A percentile compares a stretch with the other conserved stretches of the same genome.
Conservation (phyloP, 768 basidiomycete genomes). For the Boletus subcaerulescens region DNA sequence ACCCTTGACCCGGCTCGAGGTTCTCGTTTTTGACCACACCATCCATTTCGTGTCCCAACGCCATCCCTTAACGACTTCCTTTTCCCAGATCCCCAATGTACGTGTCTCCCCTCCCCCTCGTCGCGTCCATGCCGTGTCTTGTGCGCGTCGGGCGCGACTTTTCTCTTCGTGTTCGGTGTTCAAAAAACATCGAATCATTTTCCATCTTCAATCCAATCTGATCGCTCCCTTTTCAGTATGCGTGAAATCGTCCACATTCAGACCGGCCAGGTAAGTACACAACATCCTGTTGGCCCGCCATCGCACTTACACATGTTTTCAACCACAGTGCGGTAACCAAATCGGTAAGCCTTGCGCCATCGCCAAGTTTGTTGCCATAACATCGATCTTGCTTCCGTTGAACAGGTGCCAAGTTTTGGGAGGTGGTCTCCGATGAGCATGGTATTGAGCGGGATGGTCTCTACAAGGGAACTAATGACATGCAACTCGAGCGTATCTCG, state of each 20-base stretch:
- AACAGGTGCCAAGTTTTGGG: slow-evolving; percentile 93
- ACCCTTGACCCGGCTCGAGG: slow-evolving; percentile 36
- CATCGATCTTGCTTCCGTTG: slow-evolving; percentile 17
- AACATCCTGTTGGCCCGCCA: not conserved
- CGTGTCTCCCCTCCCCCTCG: slow-evolving; percentile 22
- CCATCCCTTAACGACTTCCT: slow-evolving; percentile 30
- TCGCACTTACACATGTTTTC: slow-evolving; percentile 30
- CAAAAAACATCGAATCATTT: slow-evolving; percentile 13
- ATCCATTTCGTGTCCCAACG: slow-evolving; percentile 32
- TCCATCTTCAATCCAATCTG: slow-evolving; percentile 20
- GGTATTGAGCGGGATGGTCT: slow-evolving; percentile 91
- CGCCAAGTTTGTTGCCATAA: slow-evolving; percentile 7
- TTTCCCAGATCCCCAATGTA: slow-evolving; percentile 27
- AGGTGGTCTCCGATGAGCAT: slow-evolving; percentile 97
- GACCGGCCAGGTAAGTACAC: slow-evolving; percentile 82
- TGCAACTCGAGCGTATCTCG: slow-evolving; percentile 95
- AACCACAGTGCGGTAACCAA: slow-evolving; percentile 92
- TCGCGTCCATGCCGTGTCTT: slow-evolving; percentile 24
- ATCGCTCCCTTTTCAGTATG: slow-evolving; percentile 58
- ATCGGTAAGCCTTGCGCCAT: slow-evolving; percentile 64
- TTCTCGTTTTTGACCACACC: slow-evolving; percentile 35
- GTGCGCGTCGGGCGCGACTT: slow-evolving; percentile 28
- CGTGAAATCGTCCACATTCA: slow-evolving; percentile 99
- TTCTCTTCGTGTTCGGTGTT: slow-evolving; percentile 17
- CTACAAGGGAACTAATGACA: slow-evolving; percentile 91